Percentiles rank a stretch among this genome's conserved stretches.
These are phyloP conservation scores for Kluyveromyces sp. DNA, from an alignment of 1,139 yeast genomes.

Conservation along the genomic window DNA sequence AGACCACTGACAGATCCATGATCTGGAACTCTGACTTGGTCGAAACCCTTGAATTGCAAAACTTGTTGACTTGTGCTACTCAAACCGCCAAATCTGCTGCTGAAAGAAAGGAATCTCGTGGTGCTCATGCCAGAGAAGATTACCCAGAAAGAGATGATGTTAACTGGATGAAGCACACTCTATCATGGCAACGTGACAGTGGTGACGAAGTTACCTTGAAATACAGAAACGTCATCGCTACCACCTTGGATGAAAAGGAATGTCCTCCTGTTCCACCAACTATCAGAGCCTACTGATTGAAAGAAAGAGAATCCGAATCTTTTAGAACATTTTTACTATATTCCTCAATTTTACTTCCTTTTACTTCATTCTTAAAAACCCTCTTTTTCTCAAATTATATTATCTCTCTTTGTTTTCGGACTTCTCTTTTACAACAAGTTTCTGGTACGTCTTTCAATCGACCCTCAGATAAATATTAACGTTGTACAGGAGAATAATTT, in stretches of 20 bases:
- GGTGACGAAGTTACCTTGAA: conserved; percentile 70
- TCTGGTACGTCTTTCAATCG: neutral
- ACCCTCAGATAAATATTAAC: no score
- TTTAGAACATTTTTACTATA: neutral
- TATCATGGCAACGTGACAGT: conserved; percentile 75
- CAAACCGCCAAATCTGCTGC: conserved; percentile 95
- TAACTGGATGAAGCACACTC: conserved; percentile 96
- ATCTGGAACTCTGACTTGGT: conserved; percentile 97
- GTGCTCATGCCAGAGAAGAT: conserved; percentile 99
- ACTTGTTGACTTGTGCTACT: conserved; percentile 93
- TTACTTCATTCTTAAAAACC: no score
- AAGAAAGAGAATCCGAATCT: neutral
- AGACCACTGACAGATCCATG: conserved; percentile 94
- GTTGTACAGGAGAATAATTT: no score
- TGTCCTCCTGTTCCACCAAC: conserved; percentile 97
- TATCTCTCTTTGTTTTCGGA: neutral
- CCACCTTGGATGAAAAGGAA: conserved; percentile 84
- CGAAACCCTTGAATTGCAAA: conserved; percentile 92
- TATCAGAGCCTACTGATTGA: conserved; percentile 71
- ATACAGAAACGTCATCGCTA: conserved; percentile 79
- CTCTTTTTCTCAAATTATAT: neutral
- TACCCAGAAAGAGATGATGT: conserved; percentile 92
- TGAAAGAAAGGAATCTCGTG: conserved; percentile 95
- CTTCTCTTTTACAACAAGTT: neutral
- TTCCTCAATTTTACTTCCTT: no score